These are phyloP conservation scores for Conticribra guillardii DNA, from an alignment of 108 stramenopile genomes.

Conservation along the genomic window DNA sequence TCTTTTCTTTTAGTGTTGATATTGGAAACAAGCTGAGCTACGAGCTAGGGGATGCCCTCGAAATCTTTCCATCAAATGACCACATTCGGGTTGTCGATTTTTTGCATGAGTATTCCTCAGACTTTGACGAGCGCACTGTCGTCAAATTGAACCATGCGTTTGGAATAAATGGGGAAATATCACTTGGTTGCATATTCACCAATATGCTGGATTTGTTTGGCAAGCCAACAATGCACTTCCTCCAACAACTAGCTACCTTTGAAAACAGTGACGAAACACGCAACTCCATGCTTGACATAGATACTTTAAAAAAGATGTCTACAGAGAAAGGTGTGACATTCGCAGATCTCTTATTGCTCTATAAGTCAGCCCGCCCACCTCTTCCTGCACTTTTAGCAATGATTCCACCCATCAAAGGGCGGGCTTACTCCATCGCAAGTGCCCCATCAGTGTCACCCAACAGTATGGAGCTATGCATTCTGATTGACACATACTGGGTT, in stretches of 20 bases:
- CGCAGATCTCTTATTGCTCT: conserved; percentile 55
- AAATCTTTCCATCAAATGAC: conserved; percentile 71
- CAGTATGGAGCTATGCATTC: conserved; percentile 54
- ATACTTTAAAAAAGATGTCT: conserved; percentile 41
- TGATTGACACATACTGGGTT: conserved; percentile 71
- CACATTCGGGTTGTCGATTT: conserved; percentile 52
- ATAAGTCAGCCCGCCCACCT: conserved; percentile 60
- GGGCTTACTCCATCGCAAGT: conserved; percentile 89
- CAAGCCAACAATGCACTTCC: conserved; percentile 64
- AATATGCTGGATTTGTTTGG: conserved; percentile 74
- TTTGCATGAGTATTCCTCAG: conserved; percentile 58
- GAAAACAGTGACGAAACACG: conserved; percentile 56
- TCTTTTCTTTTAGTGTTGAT: conserved; percentile 62
- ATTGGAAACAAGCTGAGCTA: conserved; percentile 51
- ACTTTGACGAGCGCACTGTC: conserved; percentile 62
- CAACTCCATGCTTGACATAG: conserved; percentile 49
- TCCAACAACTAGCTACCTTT: conserved; percentile 68
- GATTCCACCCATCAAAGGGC: conserved; percentile 84
- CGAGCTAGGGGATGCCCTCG: conserved; percentile 72
- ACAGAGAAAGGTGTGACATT: conserved; percentile 53
- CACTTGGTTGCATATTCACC: conserved; percentile 58
- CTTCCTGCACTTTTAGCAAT: conserved; percentile 60
- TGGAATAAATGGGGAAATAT: conserved; percentile 59
- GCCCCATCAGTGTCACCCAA: conserved; percentile 52
- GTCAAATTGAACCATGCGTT: conserved; percentile 58